A percentile compares a stretch with the other conserved stretches of the same genome.
Conservation (phyloP, 257 asterid genomes). For the Hygrophila difformis region DNA sequence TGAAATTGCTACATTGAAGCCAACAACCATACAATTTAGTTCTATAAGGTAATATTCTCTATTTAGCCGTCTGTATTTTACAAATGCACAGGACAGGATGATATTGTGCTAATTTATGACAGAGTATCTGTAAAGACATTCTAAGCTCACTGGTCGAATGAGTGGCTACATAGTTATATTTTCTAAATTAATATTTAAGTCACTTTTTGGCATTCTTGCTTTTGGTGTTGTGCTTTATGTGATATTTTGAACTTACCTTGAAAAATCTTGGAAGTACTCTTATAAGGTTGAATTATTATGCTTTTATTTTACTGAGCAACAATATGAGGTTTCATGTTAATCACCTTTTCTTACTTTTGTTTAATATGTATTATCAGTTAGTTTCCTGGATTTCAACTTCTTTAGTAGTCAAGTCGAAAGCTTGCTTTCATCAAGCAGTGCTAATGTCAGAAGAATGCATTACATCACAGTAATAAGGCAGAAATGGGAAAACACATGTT, state of each 20-base stretch:
- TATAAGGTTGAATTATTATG: background rate
- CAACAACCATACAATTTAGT: conserved; percentile 33
- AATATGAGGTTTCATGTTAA: conserved; percentile 12
- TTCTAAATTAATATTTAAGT: background rate
- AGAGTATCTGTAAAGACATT: conserved; percentile 1
- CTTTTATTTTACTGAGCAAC: conserved; percentile 9
- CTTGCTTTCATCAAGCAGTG: conserved; percentile 9
- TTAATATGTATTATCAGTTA: background rate
- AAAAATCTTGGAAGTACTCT: conserved; percentile 5
- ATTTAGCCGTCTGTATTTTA: conserved; percentile 15
- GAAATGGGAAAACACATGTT: conserved; percentile 5
- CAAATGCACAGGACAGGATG: conserved; percentile 17
- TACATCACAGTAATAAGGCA: conserved; percentile 7
- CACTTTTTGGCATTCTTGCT: conserved; percentile 6
- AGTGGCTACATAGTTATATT: conserved; percentile 4
- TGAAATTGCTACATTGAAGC: conserved; percentile 41
- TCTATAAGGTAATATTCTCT: conserved; percentile 41
- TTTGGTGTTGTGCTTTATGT: conserved; percentile 1
- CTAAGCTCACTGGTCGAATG: conserved; percentile 10
- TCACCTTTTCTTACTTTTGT: background rate
- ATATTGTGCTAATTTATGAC: conserved; percentile 3
- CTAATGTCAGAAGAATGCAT: conserved; percentile 10
- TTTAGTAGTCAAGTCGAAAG: conserved; percentile 3
- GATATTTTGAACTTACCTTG: background rate
- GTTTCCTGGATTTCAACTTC: conserved; percentile 11